Percentiles rank a stretch among this genome's conserved stretches.
Evolutionary conservation across 2,329 filamentous ascomycete genomes (phyloP).

Genomic region (Hymenoscyphus fructigenus): DNA sequence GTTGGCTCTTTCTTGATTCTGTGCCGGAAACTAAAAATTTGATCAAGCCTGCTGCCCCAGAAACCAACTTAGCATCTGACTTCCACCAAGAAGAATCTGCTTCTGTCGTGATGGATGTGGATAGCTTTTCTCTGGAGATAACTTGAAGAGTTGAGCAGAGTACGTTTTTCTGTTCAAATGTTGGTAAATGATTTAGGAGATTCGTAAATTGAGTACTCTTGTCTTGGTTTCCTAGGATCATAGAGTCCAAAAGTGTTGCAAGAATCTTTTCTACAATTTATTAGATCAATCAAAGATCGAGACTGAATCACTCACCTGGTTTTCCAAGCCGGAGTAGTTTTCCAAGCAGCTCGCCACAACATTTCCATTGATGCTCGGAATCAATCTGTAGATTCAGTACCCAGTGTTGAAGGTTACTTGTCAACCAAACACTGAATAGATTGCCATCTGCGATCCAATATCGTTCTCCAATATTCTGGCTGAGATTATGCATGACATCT

Average conservation of each 20-base stretch:
- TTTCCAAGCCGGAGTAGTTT: constrained; percentile 36
- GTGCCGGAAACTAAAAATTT: constrained; percentile 48
- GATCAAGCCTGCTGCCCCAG: constrained; percentile 59
- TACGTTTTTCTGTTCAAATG: constrained; percentile 34
- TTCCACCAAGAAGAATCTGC: constrained; percentile 36
- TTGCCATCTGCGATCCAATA: constrained; percentile 36
- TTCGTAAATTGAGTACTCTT: constrained; percentile 24
- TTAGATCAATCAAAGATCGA: constrained; percentile 7
- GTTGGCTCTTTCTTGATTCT: constrained; percentile 48
- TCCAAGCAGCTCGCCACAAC: constrained; percentile 32
- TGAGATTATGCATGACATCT: constrained; percentile 37
- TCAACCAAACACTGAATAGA: constrained; percentile 35
- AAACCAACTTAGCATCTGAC: constrained; percentile 42
- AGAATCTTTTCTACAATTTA: constrained; percentile 30
- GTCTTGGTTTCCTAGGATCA: constrained; percentile 27
- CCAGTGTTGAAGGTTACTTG: constrained; percentile 33
- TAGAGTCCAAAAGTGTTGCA: constrained; percentile 26
- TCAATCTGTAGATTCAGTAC: constrained; percentile 20
- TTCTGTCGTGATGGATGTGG: constrained; percentile 25
- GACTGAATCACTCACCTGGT: constrained; percentile 26
- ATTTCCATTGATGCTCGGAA: constrained; percentile 28
- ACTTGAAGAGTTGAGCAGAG: constrained; percentile 31
- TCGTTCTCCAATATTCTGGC: constrained; percentile 26
- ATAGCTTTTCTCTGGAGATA: constrained; percentile 30
- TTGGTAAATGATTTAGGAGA: constrained; percentile 29